Percentiles rank a stretch among this genome's conserved stretches.
Evolutionary conservation across 2,329 filamentous ascomycete species (phyloP).

Genomic region (Botrytis tulipae): DNA sequence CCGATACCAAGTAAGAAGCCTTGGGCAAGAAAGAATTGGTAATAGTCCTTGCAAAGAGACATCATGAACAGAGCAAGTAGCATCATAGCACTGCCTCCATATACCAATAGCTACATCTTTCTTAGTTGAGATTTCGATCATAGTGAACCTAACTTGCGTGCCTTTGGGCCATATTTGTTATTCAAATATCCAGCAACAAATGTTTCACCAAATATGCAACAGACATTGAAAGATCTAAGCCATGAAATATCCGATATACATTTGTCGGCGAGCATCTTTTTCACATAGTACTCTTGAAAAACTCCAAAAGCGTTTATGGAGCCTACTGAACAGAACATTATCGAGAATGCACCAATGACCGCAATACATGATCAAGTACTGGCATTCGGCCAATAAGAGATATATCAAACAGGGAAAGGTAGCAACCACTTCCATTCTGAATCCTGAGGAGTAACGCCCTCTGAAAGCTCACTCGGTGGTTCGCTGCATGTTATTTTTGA

Average conservation of each 20-base stretch:
- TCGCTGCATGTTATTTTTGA: too few species aligned
- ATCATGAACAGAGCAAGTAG: slow-evolving; percentile 27
- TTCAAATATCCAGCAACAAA: slow-evolving; percentile 5
- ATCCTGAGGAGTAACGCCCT: too few species aligned
- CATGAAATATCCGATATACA: slow-evolving; percentile 34
- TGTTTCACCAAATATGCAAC: slow-evolving; percentile 29
- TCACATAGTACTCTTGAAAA: too few species aligned
- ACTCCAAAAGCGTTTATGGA: too few species aligned
- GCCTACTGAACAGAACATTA: too few species aligned
- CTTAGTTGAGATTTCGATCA: not conserved
- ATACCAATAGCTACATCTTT: not conserved
- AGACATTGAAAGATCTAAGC: slow-evolving; percentile 40
- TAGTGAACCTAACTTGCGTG: not conserved
- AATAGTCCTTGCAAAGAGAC: slow-evolving; percentile 37
- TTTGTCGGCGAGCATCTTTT: slow-evolving; percentile 28
- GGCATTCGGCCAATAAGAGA: too few species aligned
- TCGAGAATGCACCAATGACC: too few species aligned
- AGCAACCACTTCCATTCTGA: too few species aligned
- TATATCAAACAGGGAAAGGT: too few species aligned
- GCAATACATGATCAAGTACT: too few species aligned
- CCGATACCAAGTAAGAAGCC: slow-evolving; percentile 28
- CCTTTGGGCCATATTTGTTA: slow-evolving; percentile 37
- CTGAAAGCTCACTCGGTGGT: too few species aligned
- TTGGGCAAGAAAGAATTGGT: slow-evolving; percentile 39
- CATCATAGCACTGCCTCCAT: slow-evolving; percentile 24